Percentiles rank a stretch among this genome's conserved stretches.
Evolutionary conservation across 768 basidiomycete species (phyloP).

Genomic region (Termitomyces sp.): DNA sequence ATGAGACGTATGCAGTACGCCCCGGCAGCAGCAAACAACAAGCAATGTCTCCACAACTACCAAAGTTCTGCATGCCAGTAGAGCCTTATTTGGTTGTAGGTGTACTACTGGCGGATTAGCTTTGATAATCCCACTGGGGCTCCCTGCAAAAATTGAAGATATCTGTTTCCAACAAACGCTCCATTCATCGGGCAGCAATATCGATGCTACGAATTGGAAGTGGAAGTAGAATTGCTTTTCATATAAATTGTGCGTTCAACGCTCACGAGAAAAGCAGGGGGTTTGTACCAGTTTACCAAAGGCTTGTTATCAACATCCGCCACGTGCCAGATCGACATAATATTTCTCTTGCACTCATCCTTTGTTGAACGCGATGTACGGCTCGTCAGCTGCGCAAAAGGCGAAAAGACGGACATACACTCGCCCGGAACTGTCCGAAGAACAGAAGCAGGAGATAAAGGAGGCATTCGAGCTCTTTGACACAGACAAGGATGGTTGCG

Average conservation of each 20-base stretch:
- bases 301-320: background rate
- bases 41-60: too few relatives aligned
- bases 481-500: constrained; percentile 92
- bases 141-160: background rate
- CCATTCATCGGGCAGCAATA: too few relatives aligned
- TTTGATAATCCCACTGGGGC: too few relatives aligned
- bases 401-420: constrained; percentile 67
- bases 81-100: too few relatives aligned
- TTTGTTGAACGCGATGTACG: constrained; percentile 40
- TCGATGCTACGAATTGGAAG: background rate
- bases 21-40: too few relatives aligned
- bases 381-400: constrained; percentile 65
- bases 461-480: constrained; percentile 99
- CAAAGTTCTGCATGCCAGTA: too few relatives aligned
- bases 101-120: too few relatives aligned
- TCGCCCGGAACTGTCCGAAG: constrained; percentile 81
- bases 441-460: constrained; percentile 94
- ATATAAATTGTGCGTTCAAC: background rate
- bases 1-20: too few relatives aligned
- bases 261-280: background rate
- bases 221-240: background rate
- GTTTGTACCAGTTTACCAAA: constrained; percentile 3
- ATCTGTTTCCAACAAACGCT: background rate
- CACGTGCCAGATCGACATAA: background rate
- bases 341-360: constrained; percentile 1